A percentile compares a stretch with the other conserved stretches of the same genome.
phyloP scores from a whole-genome alignment of 306 rosid genomes.

The Calophaca sinica region DNA sequence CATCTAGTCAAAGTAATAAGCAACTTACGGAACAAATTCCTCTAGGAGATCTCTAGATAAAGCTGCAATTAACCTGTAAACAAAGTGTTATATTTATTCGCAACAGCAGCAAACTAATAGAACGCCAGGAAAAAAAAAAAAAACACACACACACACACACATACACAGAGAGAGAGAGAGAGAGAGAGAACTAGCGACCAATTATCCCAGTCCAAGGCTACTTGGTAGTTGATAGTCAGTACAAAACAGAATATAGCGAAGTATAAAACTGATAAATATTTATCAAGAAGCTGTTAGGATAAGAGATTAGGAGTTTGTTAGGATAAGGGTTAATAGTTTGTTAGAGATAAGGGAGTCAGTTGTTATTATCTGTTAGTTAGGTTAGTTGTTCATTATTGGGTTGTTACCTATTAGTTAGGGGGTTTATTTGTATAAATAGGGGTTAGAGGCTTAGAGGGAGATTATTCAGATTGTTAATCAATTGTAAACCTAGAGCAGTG shows the following conservation, averaged over 20 bases:
- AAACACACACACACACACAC: background rate
- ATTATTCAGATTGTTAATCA: too few species aligned
- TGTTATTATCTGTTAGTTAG: too few species aligned
- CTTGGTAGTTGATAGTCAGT: conserved; percentile 5
- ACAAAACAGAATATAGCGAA: conserved; percentile 24
- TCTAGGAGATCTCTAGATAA: conserved; percentile 81
- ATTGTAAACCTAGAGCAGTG: too few species aligned
- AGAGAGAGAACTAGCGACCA: conserved; percentile 1
- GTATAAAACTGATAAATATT: background rate
- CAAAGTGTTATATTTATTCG: conserved; percentile 22
- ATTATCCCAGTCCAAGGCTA: conserved; percentile 27
- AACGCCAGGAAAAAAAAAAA: conserved; percentile 35
- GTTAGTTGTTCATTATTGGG: too few species aligned
- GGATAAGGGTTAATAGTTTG: too few species aligned
- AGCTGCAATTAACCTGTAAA: conserved; percentile 80
- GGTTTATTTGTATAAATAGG: too few species aligned
- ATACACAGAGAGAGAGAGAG: background rate
- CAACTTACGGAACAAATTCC: conserved; percentile 87
- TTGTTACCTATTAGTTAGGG: too few species aligned
- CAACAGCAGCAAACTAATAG: conserved; percentile 37
- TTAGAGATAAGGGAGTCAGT: too few species aligned
- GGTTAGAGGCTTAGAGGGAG: too few species aligned
- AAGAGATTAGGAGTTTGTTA: too few species aligned
- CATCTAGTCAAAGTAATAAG: conserved; percentile 43
- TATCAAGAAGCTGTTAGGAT: background rate